Evolutionary conservation across 805 yeast genomes (phyloP).

Genomic region (Pichia scutulata): DNA sequence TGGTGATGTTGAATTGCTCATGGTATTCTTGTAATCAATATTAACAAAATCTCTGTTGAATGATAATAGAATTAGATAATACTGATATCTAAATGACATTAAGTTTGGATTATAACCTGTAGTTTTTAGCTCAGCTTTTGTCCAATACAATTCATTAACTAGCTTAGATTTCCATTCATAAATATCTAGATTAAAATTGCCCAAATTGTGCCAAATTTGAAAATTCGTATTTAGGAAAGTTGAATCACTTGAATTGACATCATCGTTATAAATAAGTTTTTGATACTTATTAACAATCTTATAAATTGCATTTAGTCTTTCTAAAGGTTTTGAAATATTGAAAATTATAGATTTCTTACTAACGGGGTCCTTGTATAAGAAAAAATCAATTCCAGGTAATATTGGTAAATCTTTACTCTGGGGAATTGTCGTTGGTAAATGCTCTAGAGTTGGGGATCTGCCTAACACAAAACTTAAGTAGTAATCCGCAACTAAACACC

Average conservation of each 20-base stretch:
- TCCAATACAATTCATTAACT: slow-evolving; percentile 1
- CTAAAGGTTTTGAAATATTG: slow-evolving; percentile 2
- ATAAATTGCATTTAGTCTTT: neutral
- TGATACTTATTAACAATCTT: slow-evolving; percentile 1
- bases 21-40: neutral
- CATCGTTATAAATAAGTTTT: neutral
- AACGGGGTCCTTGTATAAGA: slow-evolving; percentile 3
- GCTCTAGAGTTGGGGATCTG: slow-evolving; percentile 40
- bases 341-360: neutral
- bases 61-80: slow-evolving; percentile 1
- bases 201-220: neutral
- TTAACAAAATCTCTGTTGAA: slow-evolving; percentile 20
- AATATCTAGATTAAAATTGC: slow-evolving; percentile 1
- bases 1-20: neutral
- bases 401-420: slow-evolving; percentile 1
- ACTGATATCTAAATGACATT: slow-evolving; percentile 5
- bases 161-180: slow-evolving; percentile 2
- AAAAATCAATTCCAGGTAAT: slow-evolving; percentile 2
- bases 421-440: slow-evolving; percentile 3
- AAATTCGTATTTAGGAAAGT: neutral
- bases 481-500: slow-evolving; percentile 55
- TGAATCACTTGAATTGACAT: neutral
- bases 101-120: slow-evolving; percentile 1
- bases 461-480: slow-evolving; percentile 53
- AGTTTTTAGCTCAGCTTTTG: neutral